Base-by-base conservation (phyloP, 352 stramenopile species). In the Pythium phragmiticola region DNA sequence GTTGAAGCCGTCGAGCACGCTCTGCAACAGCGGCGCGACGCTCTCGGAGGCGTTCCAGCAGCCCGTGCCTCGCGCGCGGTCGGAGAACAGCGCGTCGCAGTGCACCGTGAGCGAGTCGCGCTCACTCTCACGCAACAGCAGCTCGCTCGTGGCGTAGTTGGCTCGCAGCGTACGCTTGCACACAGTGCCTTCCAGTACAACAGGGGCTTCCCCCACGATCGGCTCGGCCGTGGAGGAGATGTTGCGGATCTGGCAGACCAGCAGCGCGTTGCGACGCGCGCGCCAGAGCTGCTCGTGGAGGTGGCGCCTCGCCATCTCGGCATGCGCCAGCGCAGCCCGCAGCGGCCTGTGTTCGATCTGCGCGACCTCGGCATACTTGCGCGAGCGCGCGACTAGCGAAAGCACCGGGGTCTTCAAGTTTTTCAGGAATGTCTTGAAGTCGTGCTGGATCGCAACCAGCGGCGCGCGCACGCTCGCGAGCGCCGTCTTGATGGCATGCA, bases 231-330 rank as follows among this genome's bases (percentile, higher is more conserved):
- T 51, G 9, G 63, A 57, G 7, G 30, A 28, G 7, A 54, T 14
- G 33, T 85, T 82, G n/a, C 84, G 76, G 21, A 90, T 76, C 66
- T 92, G 84, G 33, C 78, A 88, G 28, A 89, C 66, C 7, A 92
- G 63, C 16, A 87, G 42, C 6, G 84, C 81, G 42, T 92, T 81
- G 6, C 72, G 73, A 21, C 75, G 66, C 11, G 82, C 59, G 0
- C 68, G 64, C 84, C 84, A 92, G 33, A 92, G 57, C 51, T 92
- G 81, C 9, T 92, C 83, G 53, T 90, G 81, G 52, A 92, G 62
- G 53, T 92, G 83, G 23, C 71, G 75, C 5, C 80, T 70, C 19
- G 78, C 72, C 34, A 82, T 69, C 50, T 89, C 76, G 3, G 76
- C 65, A 12, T 62, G 69, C 6, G 62, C 52, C 5, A 90, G 52